Evolutionary conservation across 2,329 filamentous ascomycete genomes (phyloP).

Genomic region (Claviceps sp.): DNA sequence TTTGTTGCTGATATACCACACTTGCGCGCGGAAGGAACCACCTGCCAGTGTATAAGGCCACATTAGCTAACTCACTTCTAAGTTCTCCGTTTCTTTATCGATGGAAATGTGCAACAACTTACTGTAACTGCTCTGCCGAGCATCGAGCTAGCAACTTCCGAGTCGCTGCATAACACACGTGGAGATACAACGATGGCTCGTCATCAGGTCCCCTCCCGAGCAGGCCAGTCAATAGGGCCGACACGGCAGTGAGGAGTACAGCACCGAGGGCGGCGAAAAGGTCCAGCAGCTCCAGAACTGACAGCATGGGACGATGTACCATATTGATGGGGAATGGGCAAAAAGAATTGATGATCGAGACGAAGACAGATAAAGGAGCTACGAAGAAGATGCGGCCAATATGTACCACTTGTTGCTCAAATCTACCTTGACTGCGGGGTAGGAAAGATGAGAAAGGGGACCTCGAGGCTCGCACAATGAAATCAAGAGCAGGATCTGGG

Average conservation of each 20-base stretch:
- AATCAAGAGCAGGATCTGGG: too few species aligned
- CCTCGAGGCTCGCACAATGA: too few species aligned
- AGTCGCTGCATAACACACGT: conserved; percentile 9
- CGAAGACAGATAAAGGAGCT: not conserved
- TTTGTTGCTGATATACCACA: conserved; percentile 7
- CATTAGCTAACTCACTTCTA: not conserved
- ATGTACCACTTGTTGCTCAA: too few species aligned
- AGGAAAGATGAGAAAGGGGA: too few species aligned
- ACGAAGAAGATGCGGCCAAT: not conserved
- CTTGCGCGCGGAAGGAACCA: conserved; percentile 7
- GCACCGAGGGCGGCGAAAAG: conserved; percentile 7
- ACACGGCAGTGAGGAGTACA: conserved; percentile 2
- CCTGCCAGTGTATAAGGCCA: conserved; percentile 1
- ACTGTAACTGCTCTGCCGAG: conserved; percentile 9
- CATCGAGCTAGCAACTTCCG: conserved; percentile 7
- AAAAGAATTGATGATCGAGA: not conserved
- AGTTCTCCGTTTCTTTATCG: not conserved
- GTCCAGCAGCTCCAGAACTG: conserved; percentile 6
- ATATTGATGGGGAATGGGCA: not conserved
- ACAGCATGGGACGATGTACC: not conserved
- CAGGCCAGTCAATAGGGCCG: conserved; percentile 3
- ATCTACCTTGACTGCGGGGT: too few species aligned
- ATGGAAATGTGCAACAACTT: not conserved
- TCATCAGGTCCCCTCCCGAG: conserved; percentile 6
- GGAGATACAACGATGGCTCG: conserved; percentile 8